A percentile compares a stretch with the other conserved stretches of the same genome.
Conservation (phyloP, 768 basidiomycete genomes). For the Hericium erinaceus region DNA sequence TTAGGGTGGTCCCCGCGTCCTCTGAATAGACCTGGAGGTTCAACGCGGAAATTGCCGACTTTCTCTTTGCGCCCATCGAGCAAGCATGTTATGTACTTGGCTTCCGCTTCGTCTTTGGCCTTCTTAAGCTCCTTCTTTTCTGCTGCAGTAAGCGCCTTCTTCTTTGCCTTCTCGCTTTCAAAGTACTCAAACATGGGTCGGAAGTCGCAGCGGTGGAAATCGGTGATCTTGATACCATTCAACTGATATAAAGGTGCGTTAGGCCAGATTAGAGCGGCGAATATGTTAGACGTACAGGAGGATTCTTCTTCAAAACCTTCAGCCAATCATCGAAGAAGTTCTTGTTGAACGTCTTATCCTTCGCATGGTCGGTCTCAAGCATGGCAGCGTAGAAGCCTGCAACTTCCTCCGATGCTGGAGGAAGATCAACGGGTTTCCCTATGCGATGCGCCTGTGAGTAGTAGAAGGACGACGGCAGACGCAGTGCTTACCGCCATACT, state of each 20-base stretch:
- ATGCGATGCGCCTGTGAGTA: constrained; percentile 3
- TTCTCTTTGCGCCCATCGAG: constrained; percentile 97
- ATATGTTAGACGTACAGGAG: constrained; percentile 54
- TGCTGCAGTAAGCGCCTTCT: constrained; percentile 73
- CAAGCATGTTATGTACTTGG: constrained; percentile 75
- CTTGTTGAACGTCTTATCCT: constrained; percentile 80
- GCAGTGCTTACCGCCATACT: constrained; percentile 70
- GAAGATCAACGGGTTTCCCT: constrained; percentile 76
- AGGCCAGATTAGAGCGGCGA: neutral
- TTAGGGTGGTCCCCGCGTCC: constrained; percentile 98
- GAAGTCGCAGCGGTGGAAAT: constrained; percentile 84
- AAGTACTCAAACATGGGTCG: constrained; percentile 90
- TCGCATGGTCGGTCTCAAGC: constrained; percentile 86
- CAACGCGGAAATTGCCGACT: constrained; percentile 94
- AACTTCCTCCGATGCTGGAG: constrained; percentile 88
- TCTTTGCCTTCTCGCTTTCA: constrained; percentile 86
- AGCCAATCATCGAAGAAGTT: constrained; percentile 96
- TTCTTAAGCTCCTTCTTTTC: constrained; percentile 92
- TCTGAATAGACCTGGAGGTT: constrained; percentile 96
- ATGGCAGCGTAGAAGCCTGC: constrained; percentile 93
- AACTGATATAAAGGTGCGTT: constrained; percentile 29
- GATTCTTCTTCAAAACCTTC: constrained; percentile 64
- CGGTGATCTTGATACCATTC: constrained; percentile 64
- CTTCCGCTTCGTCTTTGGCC: constrained; percentile 74
- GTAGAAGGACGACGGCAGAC: neutral